Evolutionary conservation across 495 filamentous ascomycete genomes (phyloP).

Genomic region (Eremomyces bilateralis): DNA sequence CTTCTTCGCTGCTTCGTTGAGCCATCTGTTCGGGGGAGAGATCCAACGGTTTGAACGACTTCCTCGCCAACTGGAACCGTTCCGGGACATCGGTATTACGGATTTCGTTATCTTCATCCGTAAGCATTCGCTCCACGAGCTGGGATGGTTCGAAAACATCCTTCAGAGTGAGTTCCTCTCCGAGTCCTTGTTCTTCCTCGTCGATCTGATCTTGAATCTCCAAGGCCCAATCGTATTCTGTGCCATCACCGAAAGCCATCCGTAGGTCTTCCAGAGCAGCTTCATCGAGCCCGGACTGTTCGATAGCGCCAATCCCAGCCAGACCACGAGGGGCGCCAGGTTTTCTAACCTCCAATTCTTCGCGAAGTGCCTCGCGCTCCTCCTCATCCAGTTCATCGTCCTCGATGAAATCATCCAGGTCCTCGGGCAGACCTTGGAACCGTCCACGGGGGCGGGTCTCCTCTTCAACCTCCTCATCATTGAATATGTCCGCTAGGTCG

Average conservation of each 20-base stretch:
- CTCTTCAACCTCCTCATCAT: slow-evolving; percentile 67
- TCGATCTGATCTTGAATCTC: slow-evolving; percentile 58
- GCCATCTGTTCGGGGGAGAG: slow-evolving; percentile 45
- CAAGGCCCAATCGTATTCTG: slow-evolving; percentile 85
- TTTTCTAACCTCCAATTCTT: slow-evolving; percentile 70
- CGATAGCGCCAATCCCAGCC: slow-evolving; percentile 27
- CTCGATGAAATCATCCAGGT: slow-evolving; percentile 95
- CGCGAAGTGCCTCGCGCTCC: slow-evolving; percentile 50
- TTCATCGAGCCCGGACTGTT: slow-evolving; percentile 61
- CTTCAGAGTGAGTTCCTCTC: slow-evolving; percentile 62
- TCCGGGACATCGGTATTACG: slow-evolving; percentile 75
- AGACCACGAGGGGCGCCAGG: slow-evolving; percentile 39
- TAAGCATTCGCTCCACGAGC: slow-evolving; percentile 77
- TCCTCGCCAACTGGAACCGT: slow-evolving; percentile 77
- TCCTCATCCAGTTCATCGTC: slow-evolving; percentile 85
- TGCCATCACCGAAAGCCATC: slow-evolving; percentile 80
- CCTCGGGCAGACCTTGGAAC: slow-evolving; percentile 51
- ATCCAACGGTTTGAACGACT: slow-evolving; percentile 58
- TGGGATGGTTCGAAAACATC: slow-evolving; percentile 96
- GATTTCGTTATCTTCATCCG: slow-evolving; percentile 83
- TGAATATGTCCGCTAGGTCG: slow-evolving; percentile 76
- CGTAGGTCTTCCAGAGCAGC: slow-evolving; percentile 88
- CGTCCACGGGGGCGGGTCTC: too few relatives aligned
- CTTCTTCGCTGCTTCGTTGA: slow-evolving; percentile 50
- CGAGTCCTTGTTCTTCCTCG: slow-evolving; percentile 46